Evolutionary conservation across 2,329 filamentous ascomycete genomes (phyloP), one percentile per base, ranked within the genome.

Genomic region (Berkeleyomyces rouxiae): DNA sequence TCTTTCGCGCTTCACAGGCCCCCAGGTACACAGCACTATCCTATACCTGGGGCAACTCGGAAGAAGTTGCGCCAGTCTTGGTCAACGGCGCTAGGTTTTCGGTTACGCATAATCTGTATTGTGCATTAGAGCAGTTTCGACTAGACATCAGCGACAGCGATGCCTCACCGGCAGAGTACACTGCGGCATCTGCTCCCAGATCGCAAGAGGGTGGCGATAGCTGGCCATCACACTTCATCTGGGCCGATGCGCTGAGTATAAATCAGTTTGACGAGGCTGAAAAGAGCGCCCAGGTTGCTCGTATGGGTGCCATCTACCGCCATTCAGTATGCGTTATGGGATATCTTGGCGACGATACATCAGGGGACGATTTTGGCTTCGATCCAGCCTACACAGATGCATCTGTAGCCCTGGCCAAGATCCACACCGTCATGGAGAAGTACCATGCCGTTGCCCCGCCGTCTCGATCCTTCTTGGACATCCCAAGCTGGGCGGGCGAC

Each of bases 81-180:
- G 60, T 71, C n/a, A 68, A 71, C 53, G 65, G 66, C n/a, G 51
- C 53, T 2, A 13, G 58, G 7, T 66, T 66, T 4, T 13, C 43
- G 7, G 67, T 71, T 58, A 71, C 69, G 3, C 61, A 66, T 37
- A 72, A 70, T 53, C 66, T 72, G 11, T 67, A 71, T 16, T 64
- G 67, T 31, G 70, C 70, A 0, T 59, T 72, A 13, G 66, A 68
- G 4, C 67, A 69, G 4, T 58, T 71, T 40, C 69, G 69, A 9
- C 64, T 62, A 2, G 58, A 62, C 43, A 37, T 71, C 31, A 68
- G 68, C 31, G 62, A 49, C 4, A 40, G 55, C 39, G 39, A 64
- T 37, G n/a, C 31, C 58, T n/a, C 36, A 36, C 43, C 43, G 23
- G 9, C 16, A 36, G 33, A 44, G 16, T 10, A 11, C 7, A 42